Base-by-base conservation (phyloP, 305 asterid genomes). In the Withania somnifera region DNA sequence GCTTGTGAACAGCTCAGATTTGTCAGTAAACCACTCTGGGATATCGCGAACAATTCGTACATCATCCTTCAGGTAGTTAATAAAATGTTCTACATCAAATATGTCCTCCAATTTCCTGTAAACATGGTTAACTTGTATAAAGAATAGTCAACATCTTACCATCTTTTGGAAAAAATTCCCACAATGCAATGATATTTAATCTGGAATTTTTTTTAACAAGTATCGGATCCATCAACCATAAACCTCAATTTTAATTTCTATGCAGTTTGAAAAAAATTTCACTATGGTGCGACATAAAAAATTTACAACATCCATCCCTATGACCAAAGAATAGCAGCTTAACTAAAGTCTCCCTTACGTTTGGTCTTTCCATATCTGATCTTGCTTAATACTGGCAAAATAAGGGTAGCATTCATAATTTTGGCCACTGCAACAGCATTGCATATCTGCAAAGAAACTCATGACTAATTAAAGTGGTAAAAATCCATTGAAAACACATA, bases 341-440 rank as follows among this genome's bases (percentile, higher is more conserved):
- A 60, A 82, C 61, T 47, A 53, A 86, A 85, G 89, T 75, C 58
- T 83, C 79, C 92, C 99, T 88, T 86, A 94, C 98, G 99, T 93
- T 89, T 94, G 98, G 86, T 96, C 99, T 87, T 96, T 96, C 99
- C 99, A 96, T 84, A 96, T 96, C 93, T 96, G 99, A 85, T 96
- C 99, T 91, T 96, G 99, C 91, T 96, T 90, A 96, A 82, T 86
- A 94, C 98, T 1, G 99, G 99, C 83, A 96, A 87, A 87, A 96
- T 96, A 87, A 96, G 99, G 75, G 99, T 93, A n/a, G 92, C 98
- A 83, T 96, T 94, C 97, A 96, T 82, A 84, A 96, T 93, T 92
- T 94, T 96, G 78, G 98, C 99, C 85, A 96, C 98, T 71, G 97
- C 99, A 66, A 96, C 99, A 69, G 99, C 99, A 87, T 96, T 96